Evolutionary conservation across 1,284 basidiomycete genomes (phyloP), one percentile per base, ranked within the genome.

Genomic region (Phellopilus nigrolimitatus): DNA sequence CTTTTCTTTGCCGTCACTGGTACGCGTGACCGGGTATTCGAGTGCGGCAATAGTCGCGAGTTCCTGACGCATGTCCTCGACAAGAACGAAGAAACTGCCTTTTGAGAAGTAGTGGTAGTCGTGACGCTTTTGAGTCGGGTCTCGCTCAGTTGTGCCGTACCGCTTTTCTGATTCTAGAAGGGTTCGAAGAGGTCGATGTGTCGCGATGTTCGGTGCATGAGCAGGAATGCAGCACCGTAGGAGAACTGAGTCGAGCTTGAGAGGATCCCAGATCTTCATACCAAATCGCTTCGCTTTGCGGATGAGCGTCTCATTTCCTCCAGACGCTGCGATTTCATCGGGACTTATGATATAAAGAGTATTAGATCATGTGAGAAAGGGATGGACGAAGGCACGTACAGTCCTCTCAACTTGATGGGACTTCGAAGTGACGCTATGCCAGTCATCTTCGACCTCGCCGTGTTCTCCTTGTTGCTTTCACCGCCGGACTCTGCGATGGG

Each of bases 61-160:
- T 57, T 94, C 87, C 54, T 87, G 80, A 4, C 80, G 83, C 54
- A 92, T 80, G 62, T 99, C 97, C 65, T 98, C 95, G 22, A 99
- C 81, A 36, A 99, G 77, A 25, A 98, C 75, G 66, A 91, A 97
- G 64, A 78, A 84, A 51, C 78, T 82, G 42, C 79, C 77, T 49
- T 85, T 83, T 25, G 80, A 72, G 68, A 99, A 99, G 67, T 99
- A 99, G 57, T 82, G 81, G 63, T 82, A 94, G 67, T 95, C 92
- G 55, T 88, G 82, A 41, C 94, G 82, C 52, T 83, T 88, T 47
- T 95, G 89, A 9, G 80, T 84, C 1, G 91, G 84, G 68, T 99
- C 97, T 34, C 95, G 86, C 71, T 99, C 97, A 3, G 71, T 85
- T 1, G 86, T 88, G 40, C 97, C 97, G 60, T 93, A 83, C 34